These are phyloP conservation scores for Pleoardoris graminearum DNA, from an alignment of 2,329 filamentous ascomycete genomes.

Conservation along the genomic window DNA sequence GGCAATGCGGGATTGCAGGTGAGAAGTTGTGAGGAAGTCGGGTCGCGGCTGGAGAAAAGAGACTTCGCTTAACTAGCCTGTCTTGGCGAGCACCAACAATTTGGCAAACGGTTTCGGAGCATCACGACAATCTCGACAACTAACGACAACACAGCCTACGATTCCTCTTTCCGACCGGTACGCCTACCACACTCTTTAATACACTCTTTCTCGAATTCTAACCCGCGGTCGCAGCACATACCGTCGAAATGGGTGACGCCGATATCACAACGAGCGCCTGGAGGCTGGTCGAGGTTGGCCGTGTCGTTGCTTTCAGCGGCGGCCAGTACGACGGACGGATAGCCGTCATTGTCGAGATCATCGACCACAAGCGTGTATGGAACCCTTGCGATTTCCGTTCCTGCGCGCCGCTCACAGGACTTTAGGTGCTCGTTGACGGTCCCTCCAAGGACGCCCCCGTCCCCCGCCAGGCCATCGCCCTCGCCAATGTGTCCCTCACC, in stretches of 20 bases:
- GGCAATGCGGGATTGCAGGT: too few species aligned
- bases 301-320: slow-evolving; percentile 87
- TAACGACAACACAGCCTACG: slow-evolving; percentile 37
- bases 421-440: slow-evolving; percentile 92
- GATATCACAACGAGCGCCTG: slow-evolving; percentile 56
- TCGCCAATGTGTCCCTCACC: slow-evolving; percentile 85
- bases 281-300: slow-evolving; percentile 98
- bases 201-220: slow-evolving; percentile 29
- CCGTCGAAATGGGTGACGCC: slow-evolving; percentile 53
- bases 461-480: slow-evolving; percentile 81
- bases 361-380: slow-evolving; percentile 99
- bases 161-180: slow-evolving; percentile 46
- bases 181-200: slow-evolving; percentile 30
- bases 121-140: slow-evolving; percentile 22
- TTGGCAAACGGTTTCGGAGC: slow-evolving; percentile 7
- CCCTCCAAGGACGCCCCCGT: slow-evolving; percentile 80
- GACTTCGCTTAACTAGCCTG: too few species aligned
- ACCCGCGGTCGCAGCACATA: slow-evolving; percentile 37
- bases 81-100: slow-evolving; percentile 9
- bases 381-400: slow-evolving; percentile 24
- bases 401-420: slow-evolving; percentile 35
- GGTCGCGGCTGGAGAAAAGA: not conserved
- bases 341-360: slow-evolving; percentile 96
- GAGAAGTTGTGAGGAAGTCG: too few species aligned
- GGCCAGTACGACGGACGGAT: slow-evolving; percentile 83